A percentile compares a stretch with the other conserved stretches of the same genome.
Evolutionary conservation across 306 rosid genomes (phyloP).

Genomic region (Castanea sativa): DNA sequence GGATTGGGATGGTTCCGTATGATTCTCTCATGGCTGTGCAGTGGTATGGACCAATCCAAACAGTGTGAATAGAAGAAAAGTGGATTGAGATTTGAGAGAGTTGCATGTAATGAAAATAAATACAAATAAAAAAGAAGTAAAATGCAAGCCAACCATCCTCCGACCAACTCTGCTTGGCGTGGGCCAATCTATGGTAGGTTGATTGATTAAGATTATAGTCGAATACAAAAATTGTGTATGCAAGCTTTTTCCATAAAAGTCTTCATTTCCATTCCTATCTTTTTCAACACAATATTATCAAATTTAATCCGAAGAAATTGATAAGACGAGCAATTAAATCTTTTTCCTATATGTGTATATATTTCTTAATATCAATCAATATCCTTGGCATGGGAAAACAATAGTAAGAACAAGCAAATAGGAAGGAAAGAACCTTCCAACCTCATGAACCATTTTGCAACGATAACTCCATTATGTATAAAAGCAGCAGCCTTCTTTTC

Average conservation of each 20-base stretch:
- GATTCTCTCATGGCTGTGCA: background rate
- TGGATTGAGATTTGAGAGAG: background rate
- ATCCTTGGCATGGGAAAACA: background rate
- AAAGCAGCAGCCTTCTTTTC: constrained; percentile 22
- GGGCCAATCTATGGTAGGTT: background rate
- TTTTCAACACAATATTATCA: background rate
- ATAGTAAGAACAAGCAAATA: background rate
- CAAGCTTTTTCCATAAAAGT: background rate
- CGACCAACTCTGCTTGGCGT: background rate
- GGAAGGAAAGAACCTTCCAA: constrained; percentile 17
- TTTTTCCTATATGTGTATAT: background rate
- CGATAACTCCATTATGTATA: background rate
- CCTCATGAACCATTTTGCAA: constrained; percentile 25
- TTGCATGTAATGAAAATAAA: no score
- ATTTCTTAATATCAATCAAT: background rate
- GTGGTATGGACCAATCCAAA: background rate
- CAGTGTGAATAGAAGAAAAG: background rate
- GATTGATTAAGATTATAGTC: background rate
- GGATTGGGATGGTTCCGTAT: background rate
- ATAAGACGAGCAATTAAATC: background rate
- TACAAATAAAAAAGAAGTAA: no score
- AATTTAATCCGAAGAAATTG: background rate
- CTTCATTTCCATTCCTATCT: background rate
- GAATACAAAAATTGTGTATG: background rate
- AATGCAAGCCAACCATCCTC: background rate